phyloP scores from a whole-genome alignment of 2,329 filamentous ascomycete species.

The Pezicula rhizophila region DNA sequence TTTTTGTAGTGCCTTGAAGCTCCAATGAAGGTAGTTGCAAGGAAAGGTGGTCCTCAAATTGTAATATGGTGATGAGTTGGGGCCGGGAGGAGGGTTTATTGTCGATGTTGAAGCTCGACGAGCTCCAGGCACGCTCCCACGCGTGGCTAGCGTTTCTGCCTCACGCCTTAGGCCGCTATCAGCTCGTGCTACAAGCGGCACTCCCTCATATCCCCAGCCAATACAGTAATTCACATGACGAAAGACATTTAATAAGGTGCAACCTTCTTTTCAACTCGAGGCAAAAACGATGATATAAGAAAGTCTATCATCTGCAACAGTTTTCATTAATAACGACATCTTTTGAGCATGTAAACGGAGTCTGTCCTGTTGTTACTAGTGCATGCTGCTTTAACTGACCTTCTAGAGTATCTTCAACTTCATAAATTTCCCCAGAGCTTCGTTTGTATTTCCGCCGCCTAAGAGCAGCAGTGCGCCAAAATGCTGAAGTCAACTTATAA shows the following conservation, averaged over 20 bases:
- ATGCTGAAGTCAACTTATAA: constrained; percentile 79
- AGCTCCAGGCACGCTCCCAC: constrained; percentile 24
- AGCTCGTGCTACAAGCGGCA: neutral
- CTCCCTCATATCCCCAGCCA: neutral
- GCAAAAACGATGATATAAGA: no score
- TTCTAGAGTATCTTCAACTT: no score
- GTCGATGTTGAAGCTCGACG: constrained; percentile 4
- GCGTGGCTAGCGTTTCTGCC: constrained; percentile 13
- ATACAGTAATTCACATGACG: no score
- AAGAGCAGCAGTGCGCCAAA: constrained; percentile 6
- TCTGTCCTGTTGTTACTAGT: no score
- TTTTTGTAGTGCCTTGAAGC: neutral
- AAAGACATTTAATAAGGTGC: no score
- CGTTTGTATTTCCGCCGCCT: neutral
- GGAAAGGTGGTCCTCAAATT: constrained; percentile 2
- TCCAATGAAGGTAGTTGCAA: neutral
- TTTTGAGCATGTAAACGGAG: no score
- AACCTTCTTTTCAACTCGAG: no score
- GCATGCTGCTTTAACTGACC: no score
- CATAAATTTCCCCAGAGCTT: neutral
- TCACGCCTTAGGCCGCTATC: constrained; percentile 1
- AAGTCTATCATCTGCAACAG: no score
- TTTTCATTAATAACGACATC: no score
- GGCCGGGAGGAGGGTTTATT: constrained; percentile 6
- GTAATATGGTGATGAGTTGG: constrained; percentile 4